These are phyloP conservation scores for Paramecium caudatum DNA, from an alignment of 73 alveolate genomes.

Conservation along the genomic window DNA sequence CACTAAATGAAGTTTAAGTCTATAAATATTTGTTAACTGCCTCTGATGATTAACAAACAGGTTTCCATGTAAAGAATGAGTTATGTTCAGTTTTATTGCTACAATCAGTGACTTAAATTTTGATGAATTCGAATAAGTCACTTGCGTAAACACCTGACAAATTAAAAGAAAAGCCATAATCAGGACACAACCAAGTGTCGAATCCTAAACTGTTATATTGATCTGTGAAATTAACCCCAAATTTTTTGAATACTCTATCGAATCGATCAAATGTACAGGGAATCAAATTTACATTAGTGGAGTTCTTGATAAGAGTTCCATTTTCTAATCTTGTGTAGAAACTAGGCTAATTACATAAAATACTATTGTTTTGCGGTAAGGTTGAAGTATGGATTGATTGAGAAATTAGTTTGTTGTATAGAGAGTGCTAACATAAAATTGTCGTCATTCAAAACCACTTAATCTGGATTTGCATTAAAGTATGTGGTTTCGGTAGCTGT, in stretches of 20 bases:
- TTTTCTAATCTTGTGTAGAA: background rate
- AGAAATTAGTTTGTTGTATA: background rate
- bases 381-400: constrained; percentile 3
- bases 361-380: background rate
- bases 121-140: background rate
- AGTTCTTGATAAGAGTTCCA: background rate
- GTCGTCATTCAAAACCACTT: background rate
- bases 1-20: background rate
- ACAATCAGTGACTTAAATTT: constrained; percentile 8
- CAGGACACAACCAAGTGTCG: background rate
- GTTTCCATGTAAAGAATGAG: constrained; percentile 19
- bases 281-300: background rate
- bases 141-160: background rate
- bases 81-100: background rate
- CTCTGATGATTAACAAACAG: constrained; percentile 14
- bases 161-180: background rate
- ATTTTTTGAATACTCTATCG: background rate
- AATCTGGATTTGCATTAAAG: background rate
- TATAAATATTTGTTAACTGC: background rate
- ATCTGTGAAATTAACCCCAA: background rate
- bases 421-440: constrained; percentile 23
- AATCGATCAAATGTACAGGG: constrained; percentile 53
- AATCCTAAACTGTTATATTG: background rate
- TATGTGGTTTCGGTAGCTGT: background rate
- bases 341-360: background rate